Evolutionary conservation across 176 grass and related monocot genomes (phyloP).

Genomic region (Oryza glaberrima): DNA sequence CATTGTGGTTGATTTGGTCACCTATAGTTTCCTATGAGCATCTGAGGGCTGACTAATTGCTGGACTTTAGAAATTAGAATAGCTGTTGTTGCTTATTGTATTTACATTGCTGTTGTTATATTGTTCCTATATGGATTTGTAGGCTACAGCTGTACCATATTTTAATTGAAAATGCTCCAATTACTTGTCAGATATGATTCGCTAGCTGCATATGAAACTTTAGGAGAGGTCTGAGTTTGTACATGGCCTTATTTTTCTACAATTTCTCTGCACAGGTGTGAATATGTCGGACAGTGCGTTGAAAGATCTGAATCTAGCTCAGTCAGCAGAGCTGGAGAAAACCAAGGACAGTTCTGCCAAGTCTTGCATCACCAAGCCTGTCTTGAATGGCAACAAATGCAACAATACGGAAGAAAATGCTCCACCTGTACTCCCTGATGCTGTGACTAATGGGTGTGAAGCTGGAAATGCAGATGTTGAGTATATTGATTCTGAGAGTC

Average conservation of each 20-base stretch:
- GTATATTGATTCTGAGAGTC: conserved; percentile 65
- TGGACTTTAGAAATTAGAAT: not conserved
- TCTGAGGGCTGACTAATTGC: not conserved
- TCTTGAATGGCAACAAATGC: conserved; percentile 45
- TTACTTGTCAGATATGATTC: not conserved
- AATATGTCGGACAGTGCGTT: conserved; percentile 51
- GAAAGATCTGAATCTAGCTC: conserved; percentile 53
- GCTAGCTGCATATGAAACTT: not conserved
- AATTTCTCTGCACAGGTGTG: conserved; percentile 10
- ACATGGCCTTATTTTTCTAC: conserved; percentile 32
- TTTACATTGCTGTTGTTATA: not conserved
- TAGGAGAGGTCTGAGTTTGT: not conserved
- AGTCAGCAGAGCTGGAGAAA: conserved; percentile 44
- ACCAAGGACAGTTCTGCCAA: conserved; percentile 40
- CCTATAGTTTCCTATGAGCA: not conserved
- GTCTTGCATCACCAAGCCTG: conserved; percentile 34
- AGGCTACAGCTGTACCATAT: not conserved
- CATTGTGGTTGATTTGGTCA: not conserved
- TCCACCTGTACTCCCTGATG: conserved; percentile 27
- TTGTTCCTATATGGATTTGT: not conserved
- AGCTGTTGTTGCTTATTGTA: not conserved
- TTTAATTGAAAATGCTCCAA: conserved; percentile 7
- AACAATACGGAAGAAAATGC: conserved; percentile 51
- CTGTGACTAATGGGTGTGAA: conserved; percentile 43
- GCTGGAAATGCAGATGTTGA: conserved; percentile 51